Evolutionary conservation across 768 basidiomycete species (phyloP).

Genomic region (Polyporus arcularius): DNA sequence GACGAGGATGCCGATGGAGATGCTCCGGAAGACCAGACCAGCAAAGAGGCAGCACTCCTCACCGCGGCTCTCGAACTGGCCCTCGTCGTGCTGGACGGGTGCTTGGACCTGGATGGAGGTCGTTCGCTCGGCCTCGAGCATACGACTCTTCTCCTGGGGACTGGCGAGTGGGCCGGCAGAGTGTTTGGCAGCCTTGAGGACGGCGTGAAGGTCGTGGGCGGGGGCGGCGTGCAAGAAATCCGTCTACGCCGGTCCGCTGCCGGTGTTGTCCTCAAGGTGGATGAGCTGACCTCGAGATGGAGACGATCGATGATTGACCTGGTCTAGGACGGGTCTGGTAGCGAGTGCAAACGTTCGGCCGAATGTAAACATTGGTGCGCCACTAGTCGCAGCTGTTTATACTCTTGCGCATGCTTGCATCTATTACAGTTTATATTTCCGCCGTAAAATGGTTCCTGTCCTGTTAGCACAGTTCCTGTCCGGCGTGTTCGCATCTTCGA

Average conservation of each 20-base stretch:
- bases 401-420: too few species aligned
- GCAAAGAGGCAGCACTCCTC: conserved; percentile 73
- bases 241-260: conserved; percentile 71
- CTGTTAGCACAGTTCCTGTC: too few species aligned
- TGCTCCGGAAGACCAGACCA: conserved; percentile 19
- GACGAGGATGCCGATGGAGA: conserved; percentile 31
- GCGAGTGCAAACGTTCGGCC: too few species aligned
- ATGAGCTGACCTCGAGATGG: conserved; percentile 71
- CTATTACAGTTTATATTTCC: too few species aligned
- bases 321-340: neutral
- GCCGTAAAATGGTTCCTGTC: too few species aligned
- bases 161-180: conserved; percentile 78
- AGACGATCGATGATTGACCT: conserved; percentile 60
- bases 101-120: conserved; percentile 77
- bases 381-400: too few species aligned
- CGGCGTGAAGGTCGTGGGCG: conserved; percentile 60
- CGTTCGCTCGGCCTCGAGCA: conserved; percentile 75
- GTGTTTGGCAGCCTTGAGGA: conserved; percentile 67
- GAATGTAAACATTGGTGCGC: too few species aligned
- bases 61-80: conserved; percentile 77
- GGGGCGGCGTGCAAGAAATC: conserved; percentile 65
- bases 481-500: too few species aligned
- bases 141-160: conserved; percentile 64
- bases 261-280: conserved; percentile 79
- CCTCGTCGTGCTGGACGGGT: conserved; percentile 73